A percentile compares a stretch with the other conserved stretches of the same genome.
Evolutionary conservation across 805 yeast genomes (phyloP).

Genomic region (Saccharomyces eubayanus): DNA sequence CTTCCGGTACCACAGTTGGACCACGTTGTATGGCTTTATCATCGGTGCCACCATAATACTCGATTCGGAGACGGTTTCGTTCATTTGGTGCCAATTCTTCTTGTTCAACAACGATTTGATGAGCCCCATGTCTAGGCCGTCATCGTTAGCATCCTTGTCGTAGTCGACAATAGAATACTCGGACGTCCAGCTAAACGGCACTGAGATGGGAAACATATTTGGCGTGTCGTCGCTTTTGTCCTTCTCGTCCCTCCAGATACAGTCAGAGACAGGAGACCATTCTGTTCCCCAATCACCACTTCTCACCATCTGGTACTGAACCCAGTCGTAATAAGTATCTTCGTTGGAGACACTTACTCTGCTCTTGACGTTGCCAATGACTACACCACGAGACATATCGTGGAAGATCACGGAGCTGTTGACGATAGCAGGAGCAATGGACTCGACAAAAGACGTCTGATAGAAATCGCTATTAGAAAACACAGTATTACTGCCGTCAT

Average conservation of each 20-base stretch:
- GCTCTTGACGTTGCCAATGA: not conserved
- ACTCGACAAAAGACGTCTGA: not conserved
- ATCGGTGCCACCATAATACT: not conserved
- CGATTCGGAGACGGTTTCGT: not conserved
- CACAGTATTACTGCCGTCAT: not conserved
- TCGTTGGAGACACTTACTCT: not conserved
- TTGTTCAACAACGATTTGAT: not conserved
- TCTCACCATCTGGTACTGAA: not conserved
- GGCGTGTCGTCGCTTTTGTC: not conserved
- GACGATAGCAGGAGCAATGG: not conserved
- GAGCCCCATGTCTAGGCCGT: not conserved
- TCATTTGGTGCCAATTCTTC: not conserved
- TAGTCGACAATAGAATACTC: not conserved
- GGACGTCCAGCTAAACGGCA: not conserved
- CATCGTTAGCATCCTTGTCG: not conserved
- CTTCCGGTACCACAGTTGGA: not conserved
- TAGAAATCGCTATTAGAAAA: not conserved
- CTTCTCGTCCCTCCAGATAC: not conserved
- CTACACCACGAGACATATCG: not conserved
- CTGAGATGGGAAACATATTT: not conserved
- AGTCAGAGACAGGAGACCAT: not conserved
- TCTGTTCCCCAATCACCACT: not conserved
- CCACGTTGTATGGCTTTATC: not conserved
- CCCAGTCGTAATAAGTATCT: not conserved
- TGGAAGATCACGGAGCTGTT: not conserved